These are phyloP conservation scores for Fusarium musae DNA, from an alignment of 2,329 filamentous ascomycete genomes.

Conservation along the genomic window DNA sequence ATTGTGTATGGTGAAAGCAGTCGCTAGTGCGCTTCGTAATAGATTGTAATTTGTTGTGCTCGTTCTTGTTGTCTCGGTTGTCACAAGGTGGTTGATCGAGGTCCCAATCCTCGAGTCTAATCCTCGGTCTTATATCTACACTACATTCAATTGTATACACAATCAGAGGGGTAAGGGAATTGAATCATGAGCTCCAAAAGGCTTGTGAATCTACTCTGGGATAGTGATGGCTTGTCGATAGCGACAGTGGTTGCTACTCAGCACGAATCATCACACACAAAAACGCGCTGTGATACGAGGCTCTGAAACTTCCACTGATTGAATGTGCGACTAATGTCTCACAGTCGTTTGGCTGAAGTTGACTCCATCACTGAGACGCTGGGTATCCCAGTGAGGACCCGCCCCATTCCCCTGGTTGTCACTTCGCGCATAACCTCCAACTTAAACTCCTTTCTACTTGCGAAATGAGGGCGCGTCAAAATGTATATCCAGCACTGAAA, in stretches of 20 bases:
- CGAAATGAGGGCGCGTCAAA: too few relatives aligned
- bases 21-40: too few relatives aligned
- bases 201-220: neutral
- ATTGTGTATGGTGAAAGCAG: too few relatives aligned
- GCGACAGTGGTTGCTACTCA: fast-evolving
- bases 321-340: too few relatives aligned
- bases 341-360: fast-evolving
- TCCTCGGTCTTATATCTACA: neutral
- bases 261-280: too few relatives aligned
- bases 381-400: neutral
- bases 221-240: neutral
- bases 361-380: neutral
- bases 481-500: too few relatives aligned
- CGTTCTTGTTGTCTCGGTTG: too few relatives aligned
- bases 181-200: fast-evolving
- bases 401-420: neutral
- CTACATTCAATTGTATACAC: fast-evolving
- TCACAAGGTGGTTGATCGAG: too few relatives aligned
- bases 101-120: fast-evolving
- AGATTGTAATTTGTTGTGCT: too few relatives aligned
- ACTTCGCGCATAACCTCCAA: neutral
- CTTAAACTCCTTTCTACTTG: neutral
- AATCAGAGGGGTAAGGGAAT: fast-evolving
- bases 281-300: neutral
- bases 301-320: neutral